Percentiles rank a stretch among this genome's conserved stretches.
phyloP scores from a whole-genome alignment of 345 rosid species.

The Erodium maritimum region DNA sequence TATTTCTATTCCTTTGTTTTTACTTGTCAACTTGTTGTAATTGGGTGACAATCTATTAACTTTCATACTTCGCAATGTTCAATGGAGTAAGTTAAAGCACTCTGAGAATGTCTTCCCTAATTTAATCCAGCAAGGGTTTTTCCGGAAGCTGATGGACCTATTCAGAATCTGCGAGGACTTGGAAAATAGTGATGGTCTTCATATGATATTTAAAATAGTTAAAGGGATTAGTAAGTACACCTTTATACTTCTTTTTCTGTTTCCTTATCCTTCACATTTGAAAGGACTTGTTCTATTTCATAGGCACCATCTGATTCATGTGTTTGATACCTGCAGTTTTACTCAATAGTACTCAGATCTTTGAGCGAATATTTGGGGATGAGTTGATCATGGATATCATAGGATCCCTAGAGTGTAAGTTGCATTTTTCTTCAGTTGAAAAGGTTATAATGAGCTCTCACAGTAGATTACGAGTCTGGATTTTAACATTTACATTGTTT shows the following conservation, averaged over 20 bases:
- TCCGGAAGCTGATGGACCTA: conserved; percentile 59
- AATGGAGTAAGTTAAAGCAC: not conserved
- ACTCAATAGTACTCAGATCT: conserved; percentile 65
- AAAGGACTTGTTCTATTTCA: not conserved
- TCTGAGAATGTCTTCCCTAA: conserved; percentile 15
- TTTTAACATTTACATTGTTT: no score
- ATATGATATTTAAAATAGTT: conserved; percentile 72
- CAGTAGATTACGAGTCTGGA: no score
- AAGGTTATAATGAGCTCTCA: not conserved
- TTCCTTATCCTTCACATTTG: conserved; percentile 5
- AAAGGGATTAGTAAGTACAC: conserved; percentile 64
- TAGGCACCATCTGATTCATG: conserved; percentile 6
- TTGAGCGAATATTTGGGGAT: conserved; percentile 74
- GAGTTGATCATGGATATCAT: conserved; percentile 74
- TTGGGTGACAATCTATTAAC: not conserved
- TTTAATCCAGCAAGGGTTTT: conserved; percentile 57
- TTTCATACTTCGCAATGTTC: not conserved
- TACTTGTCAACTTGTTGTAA: not conserved
- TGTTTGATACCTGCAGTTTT: conserved; percentile 44
- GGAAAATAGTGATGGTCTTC: conserved; percentile 54
- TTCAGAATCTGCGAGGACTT: conserved; percentile 62
- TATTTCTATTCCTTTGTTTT: no score
- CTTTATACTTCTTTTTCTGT: conserved; percentile 7
- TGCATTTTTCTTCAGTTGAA: not conserved
- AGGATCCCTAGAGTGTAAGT: conserved; percentile 92